These are phyloP conservation scores for Mycena metata DNA, from an alignment of 768 basidiomycete genomes.

Conservation along the genomic window DNA sequence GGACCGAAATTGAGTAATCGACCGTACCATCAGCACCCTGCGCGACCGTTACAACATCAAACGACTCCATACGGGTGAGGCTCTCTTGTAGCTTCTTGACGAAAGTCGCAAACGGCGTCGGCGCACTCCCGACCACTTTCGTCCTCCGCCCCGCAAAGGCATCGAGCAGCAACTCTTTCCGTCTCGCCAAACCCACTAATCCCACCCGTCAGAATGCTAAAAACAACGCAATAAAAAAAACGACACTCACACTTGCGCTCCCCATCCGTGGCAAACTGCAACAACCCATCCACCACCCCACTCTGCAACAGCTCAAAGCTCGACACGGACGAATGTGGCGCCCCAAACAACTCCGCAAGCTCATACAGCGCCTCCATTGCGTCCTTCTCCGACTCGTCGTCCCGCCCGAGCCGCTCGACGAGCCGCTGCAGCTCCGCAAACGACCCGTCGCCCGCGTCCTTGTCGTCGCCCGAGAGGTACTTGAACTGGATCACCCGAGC, in stretches of 20 bases:
- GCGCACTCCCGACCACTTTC: conserved; percentile 56
- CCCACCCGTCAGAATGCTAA: conserved; percentile 6
- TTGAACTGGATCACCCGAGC: conserved; percentile 91
- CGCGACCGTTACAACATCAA: conserved; percentile 92
- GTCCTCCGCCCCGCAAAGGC: conserved; percentile 74
- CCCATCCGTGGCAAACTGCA: conserved; percentile 84
- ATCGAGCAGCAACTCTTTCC: conserved; percentile 85
- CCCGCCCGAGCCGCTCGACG: conserved; percentile 72
- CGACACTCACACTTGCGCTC: conserved; percentile 65
- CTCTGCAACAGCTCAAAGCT: conserved; percentile 97
- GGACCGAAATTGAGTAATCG: background rate
- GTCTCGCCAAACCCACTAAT: conserved; percentile 71
- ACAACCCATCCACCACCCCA: conserved; percentile 89
- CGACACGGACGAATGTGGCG: conserved; percentile 83
- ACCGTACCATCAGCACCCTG: conserved; percentile 83
- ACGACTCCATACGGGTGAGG: conserved; percentile 94
- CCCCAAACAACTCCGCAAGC: conserved; percentile 85
- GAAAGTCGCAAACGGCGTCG: conserved; percentile 78
- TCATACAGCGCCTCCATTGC: conserved; percentile 73
- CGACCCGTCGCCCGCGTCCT: conserved; percentile 70
- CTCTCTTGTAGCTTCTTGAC: conserved; percentile 98
- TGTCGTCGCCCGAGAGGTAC: conserved; percentile 72
- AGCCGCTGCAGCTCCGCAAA: conserved; percentile 73
- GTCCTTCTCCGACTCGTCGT: conserved; percentile 73
- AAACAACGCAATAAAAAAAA: conserved; percentile 20